A percentile compares a stretch with the other conserved stretches of the same genome.
These are phyloP conservation scores for Protea cynaroides DNA, from an alignment of 164 flowering plant genomes.

Conservation along the genomic window DNA sequence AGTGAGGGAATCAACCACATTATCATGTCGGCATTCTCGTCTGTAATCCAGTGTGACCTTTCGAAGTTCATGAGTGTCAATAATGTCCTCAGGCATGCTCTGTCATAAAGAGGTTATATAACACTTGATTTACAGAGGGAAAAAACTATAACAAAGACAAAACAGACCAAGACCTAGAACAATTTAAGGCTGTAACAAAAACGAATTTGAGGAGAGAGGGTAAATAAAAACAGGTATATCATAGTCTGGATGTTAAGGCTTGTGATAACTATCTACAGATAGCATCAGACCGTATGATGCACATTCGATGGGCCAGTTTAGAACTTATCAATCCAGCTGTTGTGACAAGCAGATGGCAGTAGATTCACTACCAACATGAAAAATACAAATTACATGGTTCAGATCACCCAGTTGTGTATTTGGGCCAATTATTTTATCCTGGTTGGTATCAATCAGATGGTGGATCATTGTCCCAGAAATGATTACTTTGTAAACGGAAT, in stretches of 20 bases:
- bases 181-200: no score
- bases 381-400: not conserved
- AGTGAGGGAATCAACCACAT: conserved; percentile 82
- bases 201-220: no score
- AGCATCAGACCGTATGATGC: not conserved
- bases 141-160: no score
- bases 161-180: no score
- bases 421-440: not conserved
- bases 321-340: no score
- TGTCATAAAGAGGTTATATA: conserved; percentile 19
- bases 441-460: not conserved
- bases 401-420: conserved; percentile 1
- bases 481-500: not conserved
- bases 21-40: conserved; percentile 85
- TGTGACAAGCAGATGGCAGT: no score
- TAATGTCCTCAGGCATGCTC: conserved; percentile 91
- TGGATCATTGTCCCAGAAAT: not conserved
- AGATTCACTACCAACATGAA: not conserved
- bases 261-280: not conserved
- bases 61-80: conserved; percentile 74
- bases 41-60: conserved; percentile 83
- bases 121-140: no score
- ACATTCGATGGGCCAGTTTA: not conserved
- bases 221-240: no score
- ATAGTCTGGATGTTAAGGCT: not conserved